These are phyloP conservation scores for Nitzschia sp. DNA, from an alignment of 108 stramenopile genomes.

Conservation along the genomic window DNA sequence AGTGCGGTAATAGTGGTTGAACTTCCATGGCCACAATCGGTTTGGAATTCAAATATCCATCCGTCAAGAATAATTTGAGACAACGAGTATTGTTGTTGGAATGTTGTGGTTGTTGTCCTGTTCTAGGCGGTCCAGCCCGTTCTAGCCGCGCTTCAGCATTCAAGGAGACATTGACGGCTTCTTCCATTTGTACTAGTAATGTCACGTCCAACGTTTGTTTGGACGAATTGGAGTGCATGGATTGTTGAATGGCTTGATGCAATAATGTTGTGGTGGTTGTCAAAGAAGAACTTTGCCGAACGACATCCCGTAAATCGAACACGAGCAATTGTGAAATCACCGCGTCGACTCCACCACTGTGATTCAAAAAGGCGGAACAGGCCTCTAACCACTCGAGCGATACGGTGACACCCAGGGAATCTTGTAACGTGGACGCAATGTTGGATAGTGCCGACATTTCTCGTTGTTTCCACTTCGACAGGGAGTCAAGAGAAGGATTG, in stretches of 20 bases:
- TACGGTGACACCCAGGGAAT: slow-evolving; percentile 22
- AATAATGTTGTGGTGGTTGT: slow-evolving; percentile 2
- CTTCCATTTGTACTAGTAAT: slow-evolving; percentile 76
- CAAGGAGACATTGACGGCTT: slow-evolving; percentile 53
- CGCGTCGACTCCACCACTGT: slow-evolving; percentile 24
- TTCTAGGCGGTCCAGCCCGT: not conserved
- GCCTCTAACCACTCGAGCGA: slow-evolving; percentile 39
- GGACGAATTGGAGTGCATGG: not conserved
- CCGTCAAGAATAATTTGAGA: slow-evolving; percentile 51
- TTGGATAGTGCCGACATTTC: no score
- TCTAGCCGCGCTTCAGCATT: slow-evolving; percentile 50
- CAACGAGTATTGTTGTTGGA: slow-evolving; percentile 21
- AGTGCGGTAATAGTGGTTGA: slow-evolving; percentile 43
- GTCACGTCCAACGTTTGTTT: slow-evolving; percentile 38
- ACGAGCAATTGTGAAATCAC: slow-evolving; percentile 64
- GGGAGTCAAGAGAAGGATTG: no score
- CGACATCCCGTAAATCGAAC: slow-evolving; percentile 77
- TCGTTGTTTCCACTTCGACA: no score
- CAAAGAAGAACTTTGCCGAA: slow-evolving; percentile 27
- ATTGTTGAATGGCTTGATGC: slow-evolving; percentile 43
- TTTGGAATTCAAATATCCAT: slow-evolving; percentile 36
- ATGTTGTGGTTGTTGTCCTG: slow-evolving; percentile 20
- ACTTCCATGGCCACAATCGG: slow-evolving; percentile 22
- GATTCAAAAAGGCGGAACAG: slow-evolving; percentile 18
- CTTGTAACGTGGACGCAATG: not conserved